Base-by-base conservation (phyloP, 2,329 filamentous ascomycete genomes). In the Mycosphaerelloides madeirae region DNA sequence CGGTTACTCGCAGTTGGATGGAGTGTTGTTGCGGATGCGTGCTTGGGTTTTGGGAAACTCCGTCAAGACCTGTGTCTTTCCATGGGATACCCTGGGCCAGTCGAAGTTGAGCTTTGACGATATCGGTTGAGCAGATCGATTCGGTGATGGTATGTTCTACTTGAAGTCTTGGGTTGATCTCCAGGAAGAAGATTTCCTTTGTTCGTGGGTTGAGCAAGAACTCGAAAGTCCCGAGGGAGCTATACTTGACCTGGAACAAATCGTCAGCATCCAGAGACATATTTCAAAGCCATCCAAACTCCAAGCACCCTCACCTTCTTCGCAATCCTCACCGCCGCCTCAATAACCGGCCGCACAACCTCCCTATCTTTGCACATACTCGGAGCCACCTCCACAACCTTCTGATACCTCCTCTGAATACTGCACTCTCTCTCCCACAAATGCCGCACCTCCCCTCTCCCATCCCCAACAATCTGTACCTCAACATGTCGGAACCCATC, bases 111-210 rank as follows among this genome's bases (percentile, higher is more conserved):
- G 67, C 63, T 51, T 72, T 70, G 13, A 81, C 78, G 3, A 82
- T 67, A 46, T 82, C 78, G 6, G 73, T 62, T 1, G 65, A 67
- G 5, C 71, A 72, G 6, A 83, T 73, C 3, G 67, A 69, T 52
- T 82, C 79, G 0, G 77, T 80, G 41, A 81, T 73, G 1, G 79
- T 81, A 55, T 81, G 79, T 52, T 82, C 79, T 31, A 82, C 79
- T 55, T 81, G 78, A 2, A 81, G 59, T 2, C 79, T 68, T 0
- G 79, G 78, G 43, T 82, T 82, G 50, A 81, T 70, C 54, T 82
- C 79, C 5, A 82, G 61, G 52, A 82, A 81, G 61, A 73, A 81
- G 58, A 74, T 78, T 18, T 77, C 70, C 1, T 59, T 58, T 0
- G 63, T 71, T 0, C 61, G 47, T 9, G 74, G 70, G 44, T 76